A percentile compares a stretch with the other conserved stretches of the same genome.
phyloP scores from a whole-genome alignment of 2,329 filamentous ascomycete genomes.

The Phialophora chinensis region DNA sequence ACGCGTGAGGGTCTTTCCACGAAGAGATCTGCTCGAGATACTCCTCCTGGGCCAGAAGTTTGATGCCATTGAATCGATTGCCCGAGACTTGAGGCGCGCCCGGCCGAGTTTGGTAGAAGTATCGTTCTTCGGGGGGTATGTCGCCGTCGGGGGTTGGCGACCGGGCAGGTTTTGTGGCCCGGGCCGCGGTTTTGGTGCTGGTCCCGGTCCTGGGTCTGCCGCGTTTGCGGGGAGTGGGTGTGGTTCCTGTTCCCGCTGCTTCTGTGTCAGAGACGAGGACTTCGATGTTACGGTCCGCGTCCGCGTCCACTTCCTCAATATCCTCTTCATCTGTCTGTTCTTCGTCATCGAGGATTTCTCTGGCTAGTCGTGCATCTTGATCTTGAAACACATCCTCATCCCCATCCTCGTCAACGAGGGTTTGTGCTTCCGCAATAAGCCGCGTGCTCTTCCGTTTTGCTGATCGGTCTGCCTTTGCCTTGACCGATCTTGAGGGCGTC shows the following conservation, averaged over 20 bases:
- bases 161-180: conserved; percentile 58
- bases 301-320: conserved; percentile 41
- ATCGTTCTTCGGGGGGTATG: conserved; percentile 85
- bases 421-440: conserved; percentile 73
- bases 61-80: conserved; percentile 76
- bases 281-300: conserved; percentile 44
- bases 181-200: conserved; percentile 60
- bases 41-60: conserved; percentile 86
- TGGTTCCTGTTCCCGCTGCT: conserved; percentile 43
- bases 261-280: conserved; percentile 42
- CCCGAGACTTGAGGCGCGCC: conserved; percentile 83
- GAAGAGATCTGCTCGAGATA: conserved; percentile 75
- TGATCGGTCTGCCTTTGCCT: conserved; percentile 80
- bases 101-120: conserved; percentile 89
- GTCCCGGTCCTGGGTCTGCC: conserved; percentile 59
- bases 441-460: conserved; percentile 84
- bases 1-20: conserved; percentile 70
- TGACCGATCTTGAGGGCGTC: conserved; percentile 70
- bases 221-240: conserved; percentile 60
- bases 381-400: conserved; percentile 68
- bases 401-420: background rate
- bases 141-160: conserved; percentile 81
- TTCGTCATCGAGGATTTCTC: conserved; percentile 69
- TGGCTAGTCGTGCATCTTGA: conserved; percentile 67
- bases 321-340: conserved; percentile 42